Base-by-base conservation (phyloP, 176 grass and related monocot genomes). In the Triticum timopheevii region DNA sequence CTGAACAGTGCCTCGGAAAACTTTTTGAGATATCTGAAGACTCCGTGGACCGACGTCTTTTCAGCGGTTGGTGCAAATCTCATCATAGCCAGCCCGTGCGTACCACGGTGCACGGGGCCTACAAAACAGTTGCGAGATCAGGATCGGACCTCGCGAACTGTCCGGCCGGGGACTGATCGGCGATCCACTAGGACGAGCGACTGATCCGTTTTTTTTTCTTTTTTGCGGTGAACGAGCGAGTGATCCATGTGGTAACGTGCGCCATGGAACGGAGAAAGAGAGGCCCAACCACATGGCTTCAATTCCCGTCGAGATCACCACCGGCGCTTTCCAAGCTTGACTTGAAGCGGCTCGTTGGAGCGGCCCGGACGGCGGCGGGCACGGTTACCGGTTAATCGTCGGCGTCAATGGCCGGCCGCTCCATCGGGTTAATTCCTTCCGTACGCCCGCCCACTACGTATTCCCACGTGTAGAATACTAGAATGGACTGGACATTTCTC, bases 241-340 rank as follows among this genome's bases (percentile, higher is more conserved):
- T 2, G 49, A 52, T 52, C 49, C 49, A 24, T 65, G 11, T 25
- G 28, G 1, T 36, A 4, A 69, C 17, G 65, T 19, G 31, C n/a
- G 13, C 28, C 22, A 0, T 24, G 65, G 71, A 73, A 33, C 38
- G 34, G 5, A 23, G 66, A 59, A 47, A 87, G 58, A 16, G 74
- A 79, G 22, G 44, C 65, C 42, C 89, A 79, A 80, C 84, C 5
- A 79, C n/a, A 83, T 76, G 25, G 6, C 33, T 75, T 83, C 16
- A 90, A 67, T 87, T 67, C 39, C 7, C 80, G 20, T 74, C 61
- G 20, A 22, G 61, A 17, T 45, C 5, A 76, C 44, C 65, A 52
- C 20, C 36, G 61, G n/a, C 72, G 15, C 36, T 86, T 20, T 16
- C 28, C 50, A 54, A 2, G 50, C 16, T 54, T 54, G 16, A 6